A percentile compares a stretch with the other conserved stretches of the same genome.
Evolutionary conservation across 1,284 basidiomycete genomes (phyloP).

Genomic region (Termitomyces sp.): DNA sequence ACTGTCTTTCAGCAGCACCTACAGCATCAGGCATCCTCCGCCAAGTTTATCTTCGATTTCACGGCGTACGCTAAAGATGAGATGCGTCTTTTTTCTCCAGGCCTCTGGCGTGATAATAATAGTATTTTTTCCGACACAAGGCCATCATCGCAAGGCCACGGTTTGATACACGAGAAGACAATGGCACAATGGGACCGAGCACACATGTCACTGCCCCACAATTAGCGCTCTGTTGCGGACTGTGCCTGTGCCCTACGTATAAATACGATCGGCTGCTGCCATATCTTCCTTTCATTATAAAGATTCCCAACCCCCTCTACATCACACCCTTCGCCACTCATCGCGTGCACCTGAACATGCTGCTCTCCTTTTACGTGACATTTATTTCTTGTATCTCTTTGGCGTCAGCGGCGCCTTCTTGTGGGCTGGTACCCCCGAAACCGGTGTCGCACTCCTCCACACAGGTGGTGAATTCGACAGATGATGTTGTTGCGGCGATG

Average conservation of each 20-base stretch:
- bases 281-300: not conserved
- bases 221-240: not conserved
- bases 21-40: not conserved
- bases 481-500: constrained; percentile 39
- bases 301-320: not conserved
- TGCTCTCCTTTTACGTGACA: not conserved
- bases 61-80: not conserved
- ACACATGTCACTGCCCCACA: constrained; percentile 4
- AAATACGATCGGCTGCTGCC: constrained; percentile 7
- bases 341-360: constrained; percentile 7
- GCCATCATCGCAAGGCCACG: not conserved
- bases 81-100: too few species aligned
- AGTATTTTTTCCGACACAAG: not conserved
- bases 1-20: not conserved
- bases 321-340: not conserved
- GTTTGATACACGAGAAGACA: constrained; percentile 9
- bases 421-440: constrained; percentile 26
- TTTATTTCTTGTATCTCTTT: constrained; percentile 8
- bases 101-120: not conserved
- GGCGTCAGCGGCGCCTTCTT: constrained; percentile 23
- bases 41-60: not conserved
- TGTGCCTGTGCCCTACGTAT: not conserved
- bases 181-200: constrained; percentile 6
- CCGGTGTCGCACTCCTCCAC: not conserved
- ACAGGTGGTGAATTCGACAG: constrained; percentile 5